Evolutionary conservation across 1,284 basidiomycete species (phyloP), one percentile per base, ranked within the genome.

Genomic region (Macrocybe sp.): DNA sequence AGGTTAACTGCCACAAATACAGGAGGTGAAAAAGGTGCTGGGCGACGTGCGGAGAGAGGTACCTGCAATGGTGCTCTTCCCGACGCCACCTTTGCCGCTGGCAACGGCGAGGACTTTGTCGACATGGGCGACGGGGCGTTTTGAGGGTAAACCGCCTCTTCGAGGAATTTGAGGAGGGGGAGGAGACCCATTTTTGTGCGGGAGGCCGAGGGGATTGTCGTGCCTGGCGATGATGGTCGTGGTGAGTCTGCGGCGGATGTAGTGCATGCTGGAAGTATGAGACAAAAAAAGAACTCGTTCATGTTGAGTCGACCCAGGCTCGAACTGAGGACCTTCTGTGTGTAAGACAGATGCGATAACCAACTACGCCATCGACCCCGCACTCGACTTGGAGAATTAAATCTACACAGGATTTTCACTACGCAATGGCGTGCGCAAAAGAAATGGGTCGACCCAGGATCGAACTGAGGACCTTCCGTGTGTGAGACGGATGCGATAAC

Each of bases 41-140:
- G 45, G 35, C 28, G 6, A 40, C 41, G 40, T 12, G 30, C 42
- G 37, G 47, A 30, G 47, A 48, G 12, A 37, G 64, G 41, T 51
- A 92, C 92, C 89, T 43, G 95, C 89, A 32, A 98, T 75, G 0
- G 95, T 98, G 55, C 91, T 95, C 70, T 99, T 99, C 6, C 96
- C 96, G 1, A 98, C 96, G 1, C 96, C 96, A 33, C 96, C 97
- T 63, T 98, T 98, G 10, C 94, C 96, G 56, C 90, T 94, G 1
- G 93, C 90, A 0, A 99, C 94, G 3, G 83, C 88, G 6, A 99
- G 64, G 29, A 97, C 83, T 47, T 79, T 80, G 52, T 76, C 76
- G 8, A 85, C 87, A 59, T 89, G 71, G 1, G 85, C 76, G 42
- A 90, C 81, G 1, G 69, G 59, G 31, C 80, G 67, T 61, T 83